Conservation (phyloP, 768 basidiomycete genomes). For the Amyloporia xantha region DNA sequence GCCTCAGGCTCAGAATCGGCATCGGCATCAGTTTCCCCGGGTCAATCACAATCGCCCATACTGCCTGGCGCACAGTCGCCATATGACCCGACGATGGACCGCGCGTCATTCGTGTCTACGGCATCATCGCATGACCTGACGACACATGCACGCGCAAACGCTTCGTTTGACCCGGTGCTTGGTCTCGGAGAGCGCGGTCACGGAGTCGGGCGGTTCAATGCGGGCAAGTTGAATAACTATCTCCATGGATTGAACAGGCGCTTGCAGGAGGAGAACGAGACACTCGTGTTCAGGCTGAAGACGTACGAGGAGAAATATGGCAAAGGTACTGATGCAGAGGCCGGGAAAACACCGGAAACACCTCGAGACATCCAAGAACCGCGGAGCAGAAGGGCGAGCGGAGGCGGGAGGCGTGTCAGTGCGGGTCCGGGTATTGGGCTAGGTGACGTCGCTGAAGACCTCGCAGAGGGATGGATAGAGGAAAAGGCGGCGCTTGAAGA, state of each 20-base stretch:
- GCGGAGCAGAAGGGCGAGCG: conserved; percentile 29
- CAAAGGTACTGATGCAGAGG: conserved; percentile 4
- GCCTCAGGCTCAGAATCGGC: conserved; percentile 14
- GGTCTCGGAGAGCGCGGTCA: conserved; percentile 62
- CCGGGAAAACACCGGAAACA: conserved; percentile 6
- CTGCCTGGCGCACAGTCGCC: conserved; percentile 23
- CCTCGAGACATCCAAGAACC: conserved; percentile 19
- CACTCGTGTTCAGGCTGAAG: conserved; percentile 46
- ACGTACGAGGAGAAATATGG: conserved; percentile 43
- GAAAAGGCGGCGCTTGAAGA: conserved; percentile 53
- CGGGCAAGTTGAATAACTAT: conserved; percentile 79
- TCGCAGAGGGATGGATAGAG: conserved; percentile 61
- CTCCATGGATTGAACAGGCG: conserved; percentile 79
- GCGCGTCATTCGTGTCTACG: conserved; percentile 71
- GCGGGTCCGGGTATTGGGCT: conserved; percentile 41
- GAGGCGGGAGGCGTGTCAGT: conserved; percentile 42
- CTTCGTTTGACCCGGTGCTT: conserved; percentile 81
- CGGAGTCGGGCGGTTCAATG: conserved; percentile 76
- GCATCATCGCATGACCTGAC: conserved; percentile 87
- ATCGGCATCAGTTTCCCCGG: not conserved
- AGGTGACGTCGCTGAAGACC: conserved; percentile 60
- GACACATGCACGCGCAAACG: conserved; percentile 70
- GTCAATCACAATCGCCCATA: not conserved
- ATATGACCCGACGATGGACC: conserved; percentile 46
- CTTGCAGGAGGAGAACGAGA: conserved; percentile 81